A percentile compares a stretch with the other conserved stretches of the same genome.
These are phyloP conservation scores for Chaetoceros tenuissimus DNA, from an alignment of 108 stramenopile genomes.

Conservation along the genomic window DNA sequence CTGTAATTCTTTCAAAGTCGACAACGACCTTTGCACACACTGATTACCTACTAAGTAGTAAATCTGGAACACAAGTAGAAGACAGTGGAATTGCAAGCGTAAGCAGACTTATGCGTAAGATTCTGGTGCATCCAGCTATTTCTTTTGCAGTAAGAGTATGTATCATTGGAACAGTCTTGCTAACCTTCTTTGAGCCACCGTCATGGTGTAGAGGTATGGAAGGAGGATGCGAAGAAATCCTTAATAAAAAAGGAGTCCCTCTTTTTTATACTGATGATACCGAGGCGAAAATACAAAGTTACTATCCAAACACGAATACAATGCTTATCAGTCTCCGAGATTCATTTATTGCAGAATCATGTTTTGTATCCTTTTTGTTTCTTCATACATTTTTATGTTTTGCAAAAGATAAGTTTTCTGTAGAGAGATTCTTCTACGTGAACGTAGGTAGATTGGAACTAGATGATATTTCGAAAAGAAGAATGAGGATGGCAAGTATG, in stretches of 20 bases:
- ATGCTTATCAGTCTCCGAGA: slow-evolving; percentile 39
- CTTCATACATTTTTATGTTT: slow-evolving; percentile 26
- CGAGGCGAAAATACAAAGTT: slow-evolving; percentile 8
- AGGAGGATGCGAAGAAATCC: slow-evolving; percentile 19
- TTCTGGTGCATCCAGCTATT: slow-evolving; percentile 17
- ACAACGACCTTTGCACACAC: slow-evolving; percentile 10
- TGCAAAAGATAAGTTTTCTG: slow-evolving; percentile 44
- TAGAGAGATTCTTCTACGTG: slow-evolving; percentile 27
- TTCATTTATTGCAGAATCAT: slow-evolving; percentile 26
- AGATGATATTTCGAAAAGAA: slow-evolving; percentile 5
- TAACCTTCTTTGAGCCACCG: slow-evolving; percentile 68
- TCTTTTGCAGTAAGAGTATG: slow-evolving; percentile 10
- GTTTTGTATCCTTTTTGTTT: slow-evolving; percentile 26
- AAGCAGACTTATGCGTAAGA: slow-evolving; percentile 30
- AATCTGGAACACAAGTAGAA: slow-evolving; percentile 10
- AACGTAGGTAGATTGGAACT: slow-evolving; percentile 10
- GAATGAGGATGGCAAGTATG: background rate
- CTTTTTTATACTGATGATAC: slow-evolving; percentile 14
- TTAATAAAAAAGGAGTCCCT: slow-evolving; percentile 20
- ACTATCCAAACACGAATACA: slow-evolving; percentile 50
- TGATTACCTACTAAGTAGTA: slow-evolving; percentile 39
- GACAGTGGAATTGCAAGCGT: slow-evolving; percentile 1
- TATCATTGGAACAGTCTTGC: slow-evolving; percentile 36
- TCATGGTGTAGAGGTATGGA: slow-evolving; percentile 48
- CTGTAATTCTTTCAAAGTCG: slow-evolving; percentile 38